A percentile compares a stretch with the other conserved stretches of the same genome.
phyloP scores from a whole-genome alignment of 2,329 filamentous ascomycete genomes.

The Fusarium chuoi region DNA sequence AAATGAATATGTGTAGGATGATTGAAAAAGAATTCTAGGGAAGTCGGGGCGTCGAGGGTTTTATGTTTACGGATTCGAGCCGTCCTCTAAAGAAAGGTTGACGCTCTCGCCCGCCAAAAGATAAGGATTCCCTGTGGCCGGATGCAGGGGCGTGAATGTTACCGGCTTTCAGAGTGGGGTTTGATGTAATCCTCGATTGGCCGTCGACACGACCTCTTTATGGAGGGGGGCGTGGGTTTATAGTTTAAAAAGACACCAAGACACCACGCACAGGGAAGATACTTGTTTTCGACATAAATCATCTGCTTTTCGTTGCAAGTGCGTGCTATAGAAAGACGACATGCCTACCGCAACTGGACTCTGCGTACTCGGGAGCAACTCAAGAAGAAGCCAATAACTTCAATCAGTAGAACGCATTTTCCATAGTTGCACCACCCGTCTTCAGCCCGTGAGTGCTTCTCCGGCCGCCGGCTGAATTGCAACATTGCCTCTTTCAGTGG shows the following conservation, averaged over 20 bases:
- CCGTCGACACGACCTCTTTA: constrained; percentile 3
- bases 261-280: constrained; percentile 21
- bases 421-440: neutral
- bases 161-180: constrained; percentile 38
- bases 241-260: neutral
- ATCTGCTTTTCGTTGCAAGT: neutral
- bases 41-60: constrained; percentile 41
- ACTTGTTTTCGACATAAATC: constrained; percentile 18
- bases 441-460: constrained; percentile 19
- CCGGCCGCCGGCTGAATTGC: neutral
- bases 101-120: constrained; percentile 36
- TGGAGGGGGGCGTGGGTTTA: constrained; percentile 6
- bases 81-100: constrained; percentile 30
- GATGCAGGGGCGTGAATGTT: constrained; percentile 45
- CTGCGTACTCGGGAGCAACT: neutral
- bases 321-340: neutral
- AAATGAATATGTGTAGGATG: constrained; percentile 40
- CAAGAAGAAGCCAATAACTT: neutral
- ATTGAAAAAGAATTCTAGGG: constrained; percentile 19
- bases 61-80: constrained; percentile 42
- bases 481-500: neutral
- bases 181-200: constrained; percentile 28
- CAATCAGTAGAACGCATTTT: neutral
- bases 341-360: neutral
- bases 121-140: constrained; percentile 42